These are phyloP conservation scores for Populus pruinosa DNA, from an alignment of 345 rosid genomes.

Conservation along the genomic window DNA sequence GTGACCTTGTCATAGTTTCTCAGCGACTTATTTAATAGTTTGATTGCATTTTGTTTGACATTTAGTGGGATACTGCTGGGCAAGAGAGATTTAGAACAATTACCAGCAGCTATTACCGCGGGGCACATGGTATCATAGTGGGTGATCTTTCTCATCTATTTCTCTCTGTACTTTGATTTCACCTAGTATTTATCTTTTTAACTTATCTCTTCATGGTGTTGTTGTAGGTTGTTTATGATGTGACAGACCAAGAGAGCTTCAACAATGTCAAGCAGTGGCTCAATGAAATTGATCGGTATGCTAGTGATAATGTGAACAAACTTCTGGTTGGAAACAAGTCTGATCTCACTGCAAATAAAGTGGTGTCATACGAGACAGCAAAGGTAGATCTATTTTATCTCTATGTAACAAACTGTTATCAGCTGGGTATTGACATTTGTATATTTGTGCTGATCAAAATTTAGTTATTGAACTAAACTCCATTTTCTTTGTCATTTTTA, in stretches of 20 bases:
- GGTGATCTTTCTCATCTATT: neutral
- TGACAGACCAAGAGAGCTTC: conserved; percentile 70
- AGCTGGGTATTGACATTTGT: neutral
- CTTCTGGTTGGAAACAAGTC: conserved; percentile 66
- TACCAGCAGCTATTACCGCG: conserved; percentile 20
- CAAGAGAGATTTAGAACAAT: conserved; percentile 20
- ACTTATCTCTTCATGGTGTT: neutral
- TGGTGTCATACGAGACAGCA: conserved; percentile 50
- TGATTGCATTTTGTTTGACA: neutral
- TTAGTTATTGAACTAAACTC: neutral
- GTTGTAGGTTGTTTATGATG: conserved; percentile 62
- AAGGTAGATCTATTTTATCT: conserved; percentile 35
- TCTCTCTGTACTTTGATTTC: neutral
- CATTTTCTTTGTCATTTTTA: conserved; percentile 5
- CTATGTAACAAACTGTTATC: neutral
- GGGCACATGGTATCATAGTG: conserved; percentile 22
- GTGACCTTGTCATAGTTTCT: neutral
- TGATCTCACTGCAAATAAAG: conserved; percentile 58
- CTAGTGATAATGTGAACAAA: conserved; percentile 63
- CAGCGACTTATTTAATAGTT: neutral
- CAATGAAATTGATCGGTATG: conserved; percentile 67
- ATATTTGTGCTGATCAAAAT: neutral
- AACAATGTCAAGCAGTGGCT: conserved; percentile 68
- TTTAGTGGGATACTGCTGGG: conserved; percentile 23
- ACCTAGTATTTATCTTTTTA: neutral